Percentiles rank a stretch among this genome's conserved stretches.
These are phyloP conservation scores for Garcia nutans DNA, from an alignment of 345 rosid species.

Conservation along the genomic window DNA sequence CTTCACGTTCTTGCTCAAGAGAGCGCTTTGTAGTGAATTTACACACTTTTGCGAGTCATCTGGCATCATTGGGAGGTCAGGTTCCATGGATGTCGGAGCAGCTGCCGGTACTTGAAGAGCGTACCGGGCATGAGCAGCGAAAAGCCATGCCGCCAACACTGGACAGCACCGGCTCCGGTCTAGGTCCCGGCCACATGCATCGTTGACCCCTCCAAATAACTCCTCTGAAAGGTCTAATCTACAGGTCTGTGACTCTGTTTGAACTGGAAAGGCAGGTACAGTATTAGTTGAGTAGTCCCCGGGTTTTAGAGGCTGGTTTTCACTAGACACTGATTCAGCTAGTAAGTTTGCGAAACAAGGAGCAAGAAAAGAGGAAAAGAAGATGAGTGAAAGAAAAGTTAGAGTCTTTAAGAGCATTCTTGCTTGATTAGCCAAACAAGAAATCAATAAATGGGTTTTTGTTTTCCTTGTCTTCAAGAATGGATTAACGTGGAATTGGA, in stretches of 20 bases:
- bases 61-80: conserved; percentile 84
- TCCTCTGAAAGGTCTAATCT: conserved; percentile 89
- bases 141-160: conserved; percentile 93
- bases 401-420: conserved; percentile 28
- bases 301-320: conserved; percentile 37
- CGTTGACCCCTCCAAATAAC: conserved; percentile 92
- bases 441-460: conserved; percentile 16
- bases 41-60: conserved; percentile 97
- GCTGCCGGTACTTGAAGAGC: conserved; percentile 73
- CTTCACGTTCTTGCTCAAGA: conserved; percentile 69
- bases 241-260: conserved; percentile 65
- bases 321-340: conserved; percentile 51
- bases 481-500: background rate
- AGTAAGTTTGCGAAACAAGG: conserved; percentile 47
- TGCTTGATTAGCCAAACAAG: background rate
- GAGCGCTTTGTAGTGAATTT: conserved; percentile 76
- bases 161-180: conserved; percentile 97
- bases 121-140: conserved; percentile 86
- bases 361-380: conserved; percentile 20
- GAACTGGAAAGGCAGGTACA: conserved; percentile 83
- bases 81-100: conserved; percentile 42
- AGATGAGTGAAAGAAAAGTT: conserved; percentile 18
- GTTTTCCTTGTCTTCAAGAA: background rate
- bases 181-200: conserved; percentile 79
- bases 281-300: conserved; percentile 42